Base-by-base conservation (phyloP, 805 yeast species). In the Sugiyamaella floridensis region DNA sequence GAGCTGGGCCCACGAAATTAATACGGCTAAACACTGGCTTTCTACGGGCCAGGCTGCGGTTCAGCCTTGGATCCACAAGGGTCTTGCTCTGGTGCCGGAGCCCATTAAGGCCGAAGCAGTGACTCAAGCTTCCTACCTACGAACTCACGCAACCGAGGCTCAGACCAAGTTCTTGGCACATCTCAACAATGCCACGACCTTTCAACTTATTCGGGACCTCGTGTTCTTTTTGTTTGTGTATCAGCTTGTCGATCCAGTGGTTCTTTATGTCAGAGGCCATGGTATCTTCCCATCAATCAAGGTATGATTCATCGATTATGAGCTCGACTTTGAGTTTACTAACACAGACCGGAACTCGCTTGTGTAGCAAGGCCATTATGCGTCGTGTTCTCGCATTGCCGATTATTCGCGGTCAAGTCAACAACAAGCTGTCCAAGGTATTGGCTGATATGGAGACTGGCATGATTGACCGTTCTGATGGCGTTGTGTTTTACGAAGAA, bases 381-480 rank as follows among this genome's bases (percentile, higher is more conserved):
- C 45, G 41, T 15, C 14, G 63, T 4, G 52, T 73, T 54, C 51
- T 66, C 40, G 34, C 66, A 0, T 67, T 84, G 5, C 89, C 90
- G 1, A 70, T 77, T 0, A 55, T 87, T 20, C 78, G 73, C 51
- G 56, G 63, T 0, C 79, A 78, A 59, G 84, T 92, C 6, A 81
- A 83, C 40, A 62, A 67, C 22, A 90, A 90, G 63, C 75, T 90
- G 1, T 53, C 54, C 4, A 72, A 71, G 44, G 78, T 79, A 0
- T 66, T 77, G 1, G 64, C 45, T 0, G 71, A 72, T 19, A 68
- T 92, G 34, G 89, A 89, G 56, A 58, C 68, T 0, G 75, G 76
- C 18, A 60, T 92, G 52, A 78, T 90, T 48, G 74, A 75, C 52
- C 79, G 80, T 54, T 79, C 82, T 50, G 71, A 71, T 0, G 59